Conservation (phyloP, 1,139 yeast species). For the Protomyces inouyei region DNA sequence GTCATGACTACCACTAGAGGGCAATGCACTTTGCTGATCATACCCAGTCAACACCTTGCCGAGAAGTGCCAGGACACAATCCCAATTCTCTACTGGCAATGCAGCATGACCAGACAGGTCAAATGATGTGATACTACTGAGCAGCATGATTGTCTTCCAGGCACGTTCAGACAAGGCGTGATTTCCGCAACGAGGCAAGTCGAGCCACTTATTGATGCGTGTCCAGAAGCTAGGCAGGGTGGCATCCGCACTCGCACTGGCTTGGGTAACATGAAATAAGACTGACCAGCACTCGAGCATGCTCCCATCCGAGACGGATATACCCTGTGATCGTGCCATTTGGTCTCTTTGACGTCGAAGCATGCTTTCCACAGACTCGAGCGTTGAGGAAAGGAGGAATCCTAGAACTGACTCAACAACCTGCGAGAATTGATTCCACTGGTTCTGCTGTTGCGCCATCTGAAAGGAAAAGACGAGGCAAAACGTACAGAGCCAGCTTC, state of each 20-base stretch:
- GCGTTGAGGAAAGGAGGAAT: background rate
- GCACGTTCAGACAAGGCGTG: background rate
- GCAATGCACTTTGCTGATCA: background rate
- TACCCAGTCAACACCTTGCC: background rate
- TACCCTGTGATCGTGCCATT: background rate
- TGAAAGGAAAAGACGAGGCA: background rate
- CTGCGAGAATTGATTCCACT: background rate
- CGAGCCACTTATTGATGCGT: background rate
- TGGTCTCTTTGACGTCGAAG: background rate
- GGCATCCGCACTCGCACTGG: background rate
- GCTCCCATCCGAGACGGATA: background rate
- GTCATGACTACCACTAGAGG: background rate
- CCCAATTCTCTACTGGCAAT: background rate
- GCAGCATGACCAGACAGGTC: background rate
- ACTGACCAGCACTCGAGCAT: constrained; percentile 6
- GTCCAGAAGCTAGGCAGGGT: background rate
- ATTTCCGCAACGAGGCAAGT: background rate
- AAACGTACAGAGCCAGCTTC: background rate
- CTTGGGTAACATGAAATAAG: background rate
- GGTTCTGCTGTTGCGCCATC: background rate
- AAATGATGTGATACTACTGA: constrained; percentile 1
- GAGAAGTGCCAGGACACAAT: background rate
- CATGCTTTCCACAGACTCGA: background rate
- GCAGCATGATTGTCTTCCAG: constrained; percentile 3
- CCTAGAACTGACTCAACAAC: background rate